Evolutionary conservation across 257 asterid species (phyloP), one percentile per base, ranked within the genome.

Genomic region (Solanum corneliomulleri): DNA sequence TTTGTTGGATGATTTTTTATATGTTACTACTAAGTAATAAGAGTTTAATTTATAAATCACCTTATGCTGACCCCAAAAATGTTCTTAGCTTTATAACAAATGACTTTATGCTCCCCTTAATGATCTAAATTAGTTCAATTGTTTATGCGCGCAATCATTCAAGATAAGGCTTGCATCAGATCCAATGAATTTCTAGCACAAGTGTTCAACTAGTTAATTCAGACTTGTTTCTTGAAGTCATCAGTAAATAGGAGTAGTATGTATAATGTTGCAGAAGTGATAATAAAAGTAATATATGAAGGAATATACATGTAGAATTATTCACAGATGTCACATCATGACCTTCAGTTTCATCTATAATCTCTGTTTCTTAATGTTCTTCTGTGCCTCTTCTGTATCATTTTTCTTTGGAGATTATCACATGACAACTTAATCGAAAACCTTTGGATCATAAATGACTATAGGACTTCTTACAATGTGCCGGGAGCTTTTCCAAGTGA

Each of bases 381-480:
- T 77, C 49, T 80, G 68, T 31, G 62, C 35, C 68, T 47, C 69
- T 29, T 29, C 69, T 49, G 69, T 81, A 49, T 29, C 44, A 47
- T 16, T 29, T 1, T 1, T 29, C 4, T 3, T 9, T 45, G n/a
- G 10, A 78, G 8, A 49, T n/a, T 47, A 81, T 81, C 11, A 29
- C 16, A 47, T 81, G 11, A 49, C 31, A 7, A 49, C 33, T 87
- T 91, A 92, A 64, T 81, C 44, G 47, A 69, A 74, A 47, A 92
- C 90, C 93, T 88, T 82, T 25, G 93, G 93, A 16, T 93, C 92
- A 64, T 83, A 91, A 45, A 96, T 86, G 74, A 92, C 98, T 85
- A 96, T 88, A 66, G 98, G 96, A 76, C 94, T 96, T 90, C 97
- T 92, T 23, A 96, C 98, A 71, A 58, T 74, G 74, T 90, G 83